These are phyloP conservation scores for Leccinum uliginosum DNA, from an alignment of 768 basidiomycete species.

Conservation along the genomic window DNA sequence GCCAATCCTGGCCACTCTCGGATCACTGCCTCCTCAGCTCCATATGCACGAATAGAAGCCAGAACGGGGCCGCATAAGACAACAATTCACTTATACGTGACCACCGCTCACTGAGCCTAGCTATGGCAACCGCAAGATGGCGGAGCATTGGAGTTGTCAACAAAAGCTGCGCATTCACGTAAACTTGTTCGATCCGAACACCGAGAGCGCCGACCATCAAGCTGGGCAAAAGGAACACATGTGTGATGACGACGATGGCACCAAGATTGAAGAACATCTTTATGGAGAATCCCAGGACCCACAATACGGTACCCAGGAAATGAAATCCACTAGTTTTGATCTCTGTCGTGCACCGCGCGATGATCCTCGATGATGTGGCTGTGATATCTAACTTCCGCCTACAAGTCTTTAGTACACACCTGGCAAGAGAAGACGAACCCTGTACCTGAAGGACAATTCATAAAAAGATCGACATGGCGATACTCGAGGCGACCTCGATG, in stretches of 20 bases:
- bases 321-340: not conserved
- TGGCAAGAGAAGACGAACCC: not conserved
- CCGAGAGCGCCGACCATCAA: not conserved
- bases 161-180: constrained; percentile 1
- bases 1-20: constrained; percentile 42
- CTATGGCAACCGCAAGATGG: constrained; percentile 2
- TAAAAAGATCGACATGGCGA: too few relatives aligned
- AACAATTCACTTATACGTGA: too few relatives aligned
- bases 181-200: not conserved
- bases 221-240: not conserved
- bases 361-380: not conserved
- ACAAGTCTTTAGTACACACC: not conserved
- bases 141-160: constrained; percentile 2
- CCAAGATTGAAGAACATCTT: constrained; percentile 3
- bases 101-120: not conserved
- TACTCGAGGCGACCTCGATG: too few relatives aligned
- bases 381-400: constrained; percentile 3
- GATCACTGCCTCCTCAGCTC: constrained; percentile 43
- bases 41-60: constrained; percentile 30
- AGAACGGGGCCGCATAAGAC: not conserved
- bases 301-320: not conserved
- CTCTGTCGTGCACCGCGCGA: constrained; percentile 2
- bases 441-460: not conserved
- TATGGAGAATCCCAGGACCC: not conserved
- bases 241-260: not conserved